Percentiles rank a stretch among this genome's conserved stretches.
Conservation (phyloP, 208 protist genomes). For the Crithidia expoeki region DNA sequence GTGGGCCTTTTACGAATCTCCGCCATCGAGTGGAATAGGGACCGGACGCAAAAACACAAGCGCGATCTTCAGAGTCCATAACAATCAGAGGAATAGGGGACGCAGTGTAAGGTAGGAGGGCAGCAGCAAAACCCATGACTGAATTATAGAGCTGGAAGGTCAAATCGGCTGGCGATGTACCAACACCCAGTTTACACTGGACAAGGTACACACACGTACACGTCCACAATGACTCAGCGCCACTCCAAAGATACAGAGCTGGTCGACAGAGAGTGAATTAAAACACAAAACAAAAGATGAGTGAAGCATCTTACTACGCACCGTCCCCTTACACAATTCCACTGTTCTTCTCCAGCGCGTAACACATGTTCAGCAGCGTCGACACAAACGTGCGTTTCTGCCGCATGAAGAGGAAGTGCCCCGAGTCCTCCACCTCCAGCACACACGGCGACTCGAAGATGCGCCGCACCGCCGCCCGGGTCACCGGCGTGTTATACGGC, state of each 20-base stretch:
- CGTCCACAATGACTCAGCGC: slow-evolving; percentile 5
- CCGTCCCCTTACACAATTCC: neutral
- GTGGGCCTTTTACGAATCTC: no score
- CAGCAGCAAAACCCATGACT: neutral
- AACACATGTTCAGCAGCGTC: slow-evolving; percentile 33
- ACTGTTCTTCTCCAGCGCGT: slow-evolving; percentile 27
- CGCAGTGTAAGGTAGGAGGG: neutral
- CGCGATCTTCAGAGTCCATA: no score
- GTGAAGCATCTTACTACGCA: neutral
- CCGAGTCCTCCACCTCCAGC: slow-evolving; percentile 38
- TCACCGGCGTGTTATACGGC: slow-evolving; percentile 34
- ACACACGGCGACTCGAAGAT: slow-evolving; percentile 40
- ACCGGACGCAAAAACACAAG: no score
- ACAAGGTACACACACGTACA: neutral
- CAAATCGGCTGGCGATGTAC: no score
- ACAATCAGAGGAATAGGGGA: neutral
- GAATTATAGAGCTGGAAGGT: no score
- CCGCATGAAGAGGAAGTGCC: slow-evolving; percentile 57
- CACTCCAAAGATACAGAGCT: neutral
- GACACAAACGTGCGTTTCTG: slow-evolving; percentile 42
- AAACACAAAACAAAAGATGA: slow-evolving; percentile 15
- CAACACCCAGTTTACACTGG: no score
- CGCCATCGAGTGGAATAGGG: no score
- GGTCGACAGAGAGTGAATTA: slow-evolving; percentile 6
- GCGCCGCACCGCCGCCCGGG: slow-evolving; percentile 19